Percentiles rank a stretch among this genome's conserved stretches.
Evolutionary conservation across 345 rosid species (phyloP).

Genomic region (Stellera chamaejasme): DNA sequence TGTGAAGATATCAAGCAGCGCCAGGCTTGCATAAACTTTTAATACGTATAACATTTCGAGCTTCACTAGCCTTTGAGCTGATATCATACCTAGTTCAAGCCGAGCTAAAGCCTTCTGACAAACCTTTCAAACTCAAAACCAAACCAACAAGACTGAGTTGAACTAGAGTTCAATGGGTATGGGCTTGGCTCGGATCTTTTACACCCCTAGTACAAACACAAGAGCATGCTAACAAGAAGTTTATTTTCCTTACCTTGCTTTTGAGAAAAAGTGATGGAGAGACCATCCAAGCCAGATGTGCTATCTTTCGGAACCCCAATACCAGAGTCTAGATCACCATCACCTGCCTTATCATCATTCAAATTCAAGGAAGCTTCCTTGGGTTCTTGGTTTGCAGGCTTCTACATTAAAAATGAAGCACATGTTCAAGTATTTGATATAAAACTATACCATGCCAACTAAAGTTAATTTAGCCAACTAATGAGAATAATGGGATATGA

Average conservation of each 20-base stretch:
- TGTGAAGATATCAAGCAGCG: too few species aligned
- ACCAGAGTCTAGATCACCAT: constrained; percentile 20
- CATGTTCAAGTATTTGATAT: too few species aligned
- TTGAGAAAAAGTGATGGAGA: constrained; percentile 10
- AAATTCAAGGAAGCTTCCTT: constrained; percentile 24
- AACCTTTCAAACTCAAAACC: too few species aligned
- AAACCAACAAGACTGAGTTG: background rate
- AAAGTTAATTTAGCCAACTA: too few species aligned
- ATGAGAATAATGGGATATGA: too few species aligned
- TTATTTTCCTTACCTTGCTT: constrained; percentile 33
- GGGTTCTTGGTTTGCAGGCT: constrained; percentile 21
- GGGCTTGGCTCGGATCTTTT: background rate
- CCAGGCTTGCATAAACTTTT: too few species aligned
- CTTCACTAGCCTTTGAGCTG: too few species aligned
- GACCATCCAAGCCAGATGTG: constrained; percentile 11
- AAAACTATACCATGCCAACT: too few species aligned
- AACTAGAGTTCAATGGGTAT: background rate
- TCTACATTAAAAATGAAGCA: constrained; percentile 18
- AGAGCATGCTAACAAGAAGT: background rate
- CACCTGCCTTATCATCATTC: constrained; percentile 24
- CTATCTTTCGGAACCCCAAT: constrained; percentile 20
- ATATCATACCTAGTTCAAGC: too few species aligned
- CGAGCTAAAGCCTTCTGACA: too few species aligned
- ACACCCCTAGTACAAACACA: background rate
- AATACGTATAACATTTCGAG: too few species aligned